Conservation (phyloP, 1,284 basidiomycete species). For the Peniophora sp. region DNA sequence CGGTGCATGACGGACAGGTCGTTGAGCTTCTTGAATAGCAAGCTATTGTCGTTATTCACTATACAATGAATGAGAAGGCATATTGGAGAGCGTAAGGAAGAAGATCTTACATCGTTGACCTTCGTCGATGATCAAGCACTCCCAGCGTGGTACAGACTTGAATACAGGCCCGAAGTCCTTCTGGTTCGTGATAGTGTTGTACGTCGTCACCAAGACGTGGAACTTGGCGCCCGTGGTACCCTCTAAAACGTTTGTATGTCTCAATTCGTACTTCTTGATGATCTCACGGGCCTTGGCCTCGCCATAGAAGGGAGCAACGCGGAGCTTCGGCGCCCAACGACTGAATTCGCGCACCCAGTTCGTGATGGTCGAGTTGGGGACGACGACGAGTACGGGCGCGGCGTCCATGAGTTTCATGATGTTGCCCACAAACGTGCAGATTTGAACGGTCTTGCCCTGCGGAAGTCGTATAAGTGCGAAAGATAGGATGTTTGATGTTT, state of each 20-base stretch:
- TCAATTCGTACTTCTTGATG: conserved; percentile 78
- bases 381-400: conserved; percentile 81
- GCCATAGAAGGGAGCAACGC: conserved; percentile 79
- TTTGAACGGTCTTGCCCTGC: conserved; percentile 91
- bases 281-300: conserved; percentile 74
- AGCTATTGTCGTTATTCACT: conserved; percentile 78
- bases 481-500: neutral
- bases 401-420: conserved; percentile 55
- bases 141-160: conserved; percentile 82
- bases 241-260: conserved; percentile 36
- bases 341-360: conserved; percentile 88
- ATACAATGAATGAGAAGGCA: conserved; percentile 7
- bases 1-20: conserved; percentile 76
- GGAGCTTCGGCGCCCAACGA: conserved; percentile 80
- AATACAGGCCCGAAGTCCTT: conserved; percentile 72
- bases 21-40: conserved; percentile 80
- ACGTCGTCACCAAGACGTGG: conserved; percentile 86
- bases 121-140: conserved; percentile 87
- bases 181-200: conserved; percentile 65
- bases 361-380: conserved; percentile 90
- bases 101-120: conserved; percentile 74
- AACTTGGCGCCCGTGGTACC: conserved; percentile 55
- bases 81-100: neutral
- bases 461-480: conserved; percentile 6
- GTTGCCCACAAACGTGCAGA: conserved; percentile 79